A percentile compares a stretch with the other conserved stretches of the same genome.
Evolutionary conservation across 2,329 filamentous ascomycete genomes (phyloP).

Genomic region (Cordyceps farinosa): DNA sequence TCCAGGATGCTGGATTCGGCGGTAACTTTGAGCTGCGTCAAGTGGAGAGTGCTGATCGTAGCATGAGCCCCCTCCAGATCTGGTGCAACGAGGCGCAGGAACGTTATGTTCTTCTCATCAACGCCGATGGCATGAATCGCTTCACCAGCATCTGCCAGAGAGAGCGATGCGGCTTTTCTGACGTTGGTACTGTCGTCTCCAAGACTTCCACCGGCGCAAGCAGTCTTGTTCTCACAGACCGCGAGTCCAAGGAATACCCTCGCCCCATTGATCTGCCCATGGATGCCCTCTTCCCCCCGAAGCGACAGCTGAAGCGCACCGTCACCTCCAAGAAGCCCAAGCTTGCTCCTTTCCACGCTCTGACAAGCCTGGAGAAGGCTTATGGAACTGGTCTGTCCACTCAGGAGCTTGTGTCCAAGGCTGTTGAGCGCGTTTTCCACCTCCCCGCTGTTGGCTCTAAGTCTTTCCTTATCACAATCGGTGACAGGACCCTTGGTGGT

Average conservation of each 20-base stretch:
- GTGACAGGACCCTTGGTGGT: slow-evolving; percentile 86
- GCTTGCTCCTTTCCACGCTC: slow-evolving; percentile 69
- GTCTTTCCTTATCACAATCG: slow-evolving; percentile 95
- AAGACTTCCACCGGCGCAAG: slow-evolving; percentile 61
- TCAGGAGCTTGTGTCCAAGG: slow-evolving; percentile 58
- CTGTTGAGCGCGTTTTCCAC: slow-evolving; percentile 75
- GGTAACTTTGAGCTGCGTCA: slow-evolving; percentile 93
- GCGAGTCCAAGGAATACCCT: slow-evolving; percentile 70
- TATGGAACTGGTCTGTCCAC: slow-evolving; percentile 49
- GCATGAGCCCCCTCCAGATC: slow-evolving; percentile 94
- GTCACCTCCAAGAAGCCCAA: slow-evolving; percentile 67
- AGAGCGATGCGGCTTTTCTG: slow-evolving; percentile 88
- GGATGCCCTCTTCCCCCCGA: slow-evolving; percentile 82
- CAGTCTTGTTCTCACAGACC: slow-evolving; percentile 75
- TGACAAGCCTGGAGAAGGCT: slow-evolving; percentile 60
- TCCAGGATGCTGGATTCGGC: slow-evolving; percentile 86
- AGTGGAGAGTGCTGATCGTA: slow-evolving; percentile 81
- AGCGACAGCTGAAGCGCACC: slow-evolving; percentile 72
- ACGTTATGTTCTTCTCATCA: slow-evolving; percentile 87
- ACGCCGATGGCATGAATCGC: slow-evolving; percentile 72
- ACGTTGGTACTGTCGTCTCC: slow-evolving; percentile 74
- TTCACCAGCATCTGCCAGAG: slow-evolving; percentile 67
- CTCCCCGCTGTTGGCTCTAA: slow-evolving; percentile 94
- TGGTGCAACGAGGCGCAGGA: slow-evolving; percentile 99
- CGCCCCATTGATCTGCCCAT: slow-evolving; percentile 86